These are phyloP conservation scores for Fabrea salina DNA, from an alignment of 169 alveolate species.

Conservation along the genomic window DNA sequence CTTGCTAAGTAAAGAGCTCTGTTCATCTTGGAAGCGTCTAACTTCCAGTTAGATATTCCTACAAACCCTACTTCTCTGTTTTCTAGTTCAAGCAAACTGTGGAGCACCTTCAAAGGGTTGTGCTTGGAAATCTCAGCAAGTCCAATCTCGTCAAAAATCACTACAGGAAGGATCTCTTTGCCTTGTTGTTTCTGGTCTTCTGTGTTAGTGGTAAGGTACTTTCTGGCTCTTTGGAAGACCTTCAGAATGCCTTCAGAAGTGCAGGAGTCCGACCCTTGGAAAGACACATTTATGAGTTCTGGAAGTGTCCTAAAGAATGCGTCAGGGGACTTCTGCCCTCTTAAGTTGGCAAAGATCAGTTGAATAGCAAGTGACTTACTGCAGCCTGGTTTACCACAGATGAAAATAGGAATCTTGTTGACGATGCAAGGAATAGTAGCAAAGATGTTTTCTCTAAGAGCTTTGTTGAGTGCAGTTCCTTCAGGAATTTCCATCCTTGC, in stretches of 20 bases:
- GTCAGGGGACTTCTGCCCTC: conserved; percentile 16
- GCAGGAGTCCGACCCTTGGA: conserved; percentile 33
- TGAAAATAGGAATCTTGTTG: conserved; percentile 60
- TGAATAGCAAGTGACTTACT: conserved; percentile 32
- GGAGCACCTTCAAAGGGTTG: conserved; percentile 71
- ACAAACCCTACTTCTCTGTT: conserved; percentile 41
- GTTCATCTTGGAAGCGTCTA: conserved; percentile 76
- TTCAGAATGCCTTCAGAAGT: conserved; percentile 20
- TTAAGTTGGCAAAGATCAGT: neutral
- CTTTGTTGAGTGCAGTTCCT: conserved; percentile 58
- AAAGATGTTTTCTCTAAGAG: conserved; percentile 54
- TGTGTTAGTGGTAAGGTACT: too few relatives aligned
- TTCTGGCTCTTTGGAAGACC: conserved; percentile 21
- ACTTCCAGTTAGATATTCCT: conserved; percentile 72
- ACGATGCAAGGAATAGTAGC: conserved; percentile 52
- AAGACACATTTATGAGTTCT: neutral
- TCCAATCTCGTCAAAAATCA: conserved; percentile 75
- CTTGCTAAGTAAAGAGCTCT: conserved; percentile 48
- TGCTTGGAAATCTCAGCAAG: conserved; percentile 65
- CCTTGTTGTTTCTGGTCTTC: neutral
- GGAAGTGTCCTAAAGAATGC: conserved; percentile 11
- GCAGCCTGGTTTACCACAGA: conserved; percentile 56
- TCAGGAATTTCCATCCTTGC: conserved; percentile 33
- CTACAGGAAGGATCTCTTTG: conserved; percentile 8
- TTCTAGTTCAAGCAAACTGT: conserved; percentile 52